Evolutionary conservation across 768 basidiomycete genomes (phyloP).

Genomic region (Psilocybe azurescens): DNA sequence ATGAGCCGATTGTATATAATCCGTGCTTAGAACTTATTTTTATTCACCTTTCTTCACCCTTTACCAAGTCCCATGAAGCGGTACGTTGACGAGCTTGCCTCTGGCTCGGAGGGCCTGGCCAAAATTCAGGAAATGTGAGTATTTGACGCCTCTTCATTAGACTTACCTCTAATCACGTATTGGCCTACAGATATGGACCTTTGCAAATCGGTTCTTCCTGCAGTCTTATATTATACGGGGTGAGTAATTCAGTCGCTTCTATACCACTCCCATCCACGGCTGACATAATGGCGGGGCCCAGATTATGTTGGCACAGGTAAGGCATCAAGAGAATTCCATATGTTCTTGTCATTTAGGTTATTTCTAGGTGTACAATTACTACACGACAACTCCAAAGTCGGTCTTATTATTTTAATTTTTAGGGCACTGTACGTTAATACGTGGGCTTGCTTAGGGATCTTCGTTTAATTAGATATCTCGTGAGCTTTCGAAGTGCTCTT

Average conservation of each 20-base stretch:
- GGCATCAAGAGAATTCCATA: background rate
- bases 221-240: conserved; percentile 1
- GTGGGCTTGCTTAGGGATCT: too few species aligned
- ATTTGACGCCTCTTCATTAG: background rate
- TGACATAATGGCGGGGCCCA: background rate
- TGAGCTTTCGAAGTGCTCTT: background rate
- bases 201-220: background rate
- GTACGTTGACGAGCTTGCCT: background rate
- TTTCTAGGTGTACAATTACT: conserved; percentile 5
- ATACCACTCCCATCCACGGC: background rate
- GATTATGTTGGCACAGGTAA: conserved; percentile 1
- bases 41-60: too few species aligned
- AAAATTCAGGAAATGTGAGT: background rate
- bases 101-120: background rate
- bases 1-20: too few species aligned
- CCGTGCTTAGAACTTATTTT: too few species aligned
- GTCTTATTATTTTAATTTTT: too few species aligned
- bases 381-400: background rate
- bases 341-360: background rate
- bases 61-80: background rate
- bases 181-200: conserved; percentile 2
- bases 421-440: too few species aligned
- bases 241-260: background rate
- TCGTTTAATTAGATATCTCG: background rate
- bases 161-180: background rate